These are phyloP conservation scores for Metschnikowia lachancei DNA, from an alignment of 805 yeast species.

Conservation along the genomic window DNA sequence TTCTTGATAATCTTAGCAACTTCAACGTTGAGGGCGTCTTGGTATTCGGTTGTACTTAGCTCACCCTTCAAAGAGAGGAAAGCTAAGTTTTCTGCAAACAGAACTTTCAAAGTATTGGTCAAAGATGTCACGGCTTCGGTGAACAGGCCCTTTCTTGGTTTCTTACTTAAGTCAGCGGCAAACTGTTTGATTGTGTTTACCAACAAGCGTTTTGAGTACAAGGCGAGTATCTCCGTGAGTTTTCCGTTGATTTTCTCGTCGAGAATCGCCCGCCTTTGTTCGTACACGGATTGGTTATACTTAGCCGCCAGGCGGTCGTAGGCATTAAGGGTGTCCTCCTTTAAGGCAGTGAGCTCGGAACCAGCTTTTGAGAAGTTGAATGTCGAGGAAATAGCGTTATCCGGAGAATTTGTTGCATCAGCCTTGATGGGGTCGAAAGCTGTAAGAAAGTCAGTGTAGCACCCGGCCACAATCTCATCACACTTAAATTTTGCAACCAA, in stretches of 20 bases:
- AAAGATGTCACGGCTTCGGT: conserved; percentile 15
- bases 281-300: conserved; percentile 65
- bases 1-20: conserved; percentile 31
- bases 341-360: conserved; percentile 40
- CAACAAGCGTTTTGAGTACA: conserved; percentile 22
- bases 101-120: conserved; percentile 13
- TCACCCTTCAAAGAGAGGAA: conserved; percentile 31
- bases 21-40: conserved; percentile 15
- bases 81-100: conserved; percentile 16
- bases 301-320: conserved; percentile 77
- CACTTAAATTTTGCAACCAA: conserved; percentile 93
- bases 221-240: conserved; percentile 39
- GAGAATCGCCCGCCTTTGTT: conserved; percentile 55
- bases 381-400: conserved; percentile 19
- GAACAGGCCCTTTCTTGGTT: conserved; percentile 13
- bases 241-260: conserved; percentile 45
- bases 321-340: conserved; percentile 44
- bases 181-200: conserved; percentile 9
- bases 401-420: conserved; percentile 2
- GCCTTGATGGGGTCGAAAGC: conserved; percentile 19
- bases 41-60: conserved; percentile 24
- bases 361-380: conserved; percentile 49
- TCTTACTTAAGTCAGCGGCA: conserved; percentile 15
- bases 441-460: conserved; percentile 29
- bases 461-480: conserved; percentile 68